Conservation (phyloP, 805 yeast species). For the Barnettozyma populi region DNA sequence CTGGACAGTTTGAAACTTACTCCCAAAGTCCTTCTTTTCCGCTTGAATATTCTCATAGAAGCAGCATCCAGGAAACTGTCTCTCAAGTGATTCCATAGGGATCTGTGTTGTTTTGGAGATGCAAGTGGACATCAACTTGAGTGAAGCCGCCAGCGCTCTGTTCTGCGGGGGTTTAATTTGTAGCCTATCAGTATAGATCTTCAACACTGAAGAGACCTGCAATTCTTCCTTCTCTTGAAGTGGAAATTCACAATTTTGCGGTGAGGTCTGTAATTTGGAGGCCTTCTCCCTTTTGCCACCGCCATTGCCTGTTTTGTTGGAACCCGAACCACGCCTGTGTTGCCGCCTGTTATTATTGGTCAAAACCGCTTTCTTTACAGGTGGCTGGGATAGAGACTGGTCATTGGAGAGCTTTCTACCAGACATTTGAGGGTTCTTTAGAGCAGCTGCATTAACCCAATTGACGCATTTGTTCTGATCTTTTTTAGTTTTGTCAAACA, state of each 20-base stretch:
- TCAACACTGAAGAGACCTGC: background rate
- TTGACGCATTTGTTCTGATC: background rate
- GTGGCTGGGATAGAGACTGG: background rate
- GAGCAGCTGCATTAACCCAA: background rate
- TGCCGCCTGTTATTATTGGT: background rate
- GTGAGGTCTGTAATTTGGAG: background rate
- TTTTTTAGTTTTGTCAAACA: background rate
- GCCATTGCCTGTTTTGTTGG: background rate
- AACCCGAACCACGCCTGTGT: background rate
- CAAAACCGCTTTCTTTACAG: background rate
- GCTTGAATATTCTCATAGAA: background rate
- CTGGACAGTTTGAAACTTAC: slow-evolving; percentile 5
- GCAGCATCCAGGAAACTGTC: slow-evolving; percentile 7
- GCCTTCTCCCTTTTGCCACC: background rate
- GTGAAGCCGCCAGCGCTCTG: background rate
- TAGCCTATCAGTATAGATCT: background rate
- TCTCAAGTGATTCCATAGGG: background rate
- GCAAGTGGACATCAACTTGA: background rate
- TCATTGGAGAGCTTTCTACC: background rate
- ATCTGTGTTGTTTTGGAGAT: background rate
- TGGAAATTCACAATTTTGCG: background rate
- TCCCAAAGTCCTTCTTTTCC: background rate
- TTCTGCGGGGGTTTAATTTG: background rate
- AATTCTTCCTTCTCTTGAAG: background rate
- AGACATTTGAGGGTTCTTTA: background rate